Evolutionary conservation across 306 rosid genomes (phyloP), one percentile per base, ranked within the genome.

Genomic region (Cotoneaster glaucophyllus): DNA sequence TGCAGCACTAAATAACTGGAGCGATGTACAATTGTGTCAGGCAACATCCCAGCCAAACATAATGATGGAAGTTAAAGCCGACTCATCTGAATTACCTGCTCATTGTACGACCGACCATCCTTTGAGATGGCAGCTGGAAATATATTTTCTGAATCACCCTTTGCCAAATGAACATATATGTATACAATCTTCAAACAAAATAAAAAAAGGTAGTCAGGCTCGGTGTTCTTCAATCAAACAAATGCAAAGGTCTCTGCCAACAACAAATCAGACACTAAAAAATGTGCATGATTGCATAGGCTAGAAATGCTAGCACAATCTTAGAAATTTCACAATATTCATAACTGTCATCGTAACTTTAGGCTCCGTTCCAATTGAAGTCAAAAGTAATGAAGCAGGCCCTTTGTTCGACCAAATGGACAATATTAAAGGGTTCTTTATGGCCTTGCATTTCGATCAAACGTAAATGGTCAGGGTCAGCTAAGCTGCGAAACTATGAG

Each of bases 51-150:
- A 32, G 52, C 70, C 63, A 52, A 24, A 44, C 22, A 10, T 44
- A 29, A 67, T 28, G 45, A 64, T 52, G 32, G 15, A 45, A 45
- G 53, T 48, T 48, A 78, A 74, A 34, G 61, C 17, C 32, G 54
- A 57, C 77, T 54, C 53, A 41, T 61, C 57, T 6, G 74, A 84
- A 81, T 78, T 74, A 86, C 99, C 96, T 90, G 94, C 58, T 96
- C 98, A 50, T 96, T 96, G 82, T 96, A 96, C 18, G 99, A 96
- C 67, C 99, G 92, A 22, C 99, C 98, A 77, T 96, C 99, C 93
- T 84, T 90, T 50, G 99, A 96, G 71, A 96, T 90, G 76, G 98
- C 93, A 83, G 91, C 84, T 52, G 99, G 98, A 82, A 96, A 96
- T 75, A 93, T 85, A 73, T 90, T 87, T 73, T 86, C 77, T 3